Conservation (phyloP, 208 protist species). For the Herpetomonas tarakana region DNA sequence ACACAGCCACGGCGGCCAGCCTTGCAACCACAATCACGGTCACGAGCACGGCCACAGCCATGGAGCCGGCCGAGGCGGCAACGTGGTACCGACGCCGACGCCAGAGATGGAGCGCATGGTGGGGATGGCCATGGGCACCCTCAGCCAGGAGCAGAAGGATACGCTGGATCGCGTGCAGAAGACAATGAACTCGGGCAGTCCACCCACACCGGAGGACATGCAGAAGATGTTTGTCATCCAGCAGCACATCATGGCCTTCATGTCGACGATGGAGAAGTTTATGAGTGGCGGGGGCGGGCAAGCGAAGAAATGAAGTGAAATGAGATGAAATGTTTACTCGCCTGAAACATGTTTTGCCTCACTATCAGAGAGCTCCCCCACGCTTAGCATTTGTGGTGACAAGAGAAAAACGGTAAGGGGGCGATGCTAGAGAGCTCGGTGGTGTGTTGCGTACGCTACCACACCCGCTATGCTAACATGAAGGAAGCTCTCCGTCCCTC, state of each 20-base stretch:
- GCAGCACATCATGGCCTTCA: constrained; percentile 71
- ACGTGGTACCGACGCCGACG: constrained; percentile 9
- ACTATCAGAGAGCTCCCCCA: too few relatives aligned
- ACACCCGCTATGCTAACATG: too few relatives aligned
- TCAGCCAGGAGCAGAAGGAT: constrained; percentile 45
- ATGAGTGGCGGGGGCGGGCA: constrained; percentile 6
- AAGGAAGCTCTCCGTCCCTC: too few relatives aligned
- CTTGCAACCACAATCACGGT: constrained; percentile 19
- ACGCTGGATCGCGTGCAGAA: constrained; percentile 58
- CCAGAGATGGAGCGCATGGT: constrained; percentile 48
- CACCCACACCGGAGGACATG: constrained; percentile 56
- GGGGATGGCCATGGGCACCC: constrained; percentile 70
- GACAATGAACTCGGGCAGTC: constrained; percentile 48
- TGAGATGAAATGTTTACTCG: too few relatives aligned
- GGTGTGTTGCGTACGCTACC: too few relatives aligned
- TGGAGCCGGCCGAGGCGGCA: not conserved
- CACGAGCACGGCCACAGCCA: constrained; percentile 32
- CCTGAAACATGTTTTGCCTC: too few relatives aligned
- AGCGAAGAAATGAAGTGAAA: too few relatives aligned
- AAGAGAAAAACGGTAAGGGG: too few relatives aligned
- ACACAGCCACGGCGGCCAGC: constrained; percentile 23
- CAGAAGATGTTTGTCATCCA: constrained; percentile 71
- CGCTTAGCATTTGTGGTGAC: too few relatives aligned
- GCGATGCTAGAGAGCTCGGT: too few relatives aligned
- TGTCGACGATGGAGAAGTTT: constrained; percentile 74